These are phyloP conservation scores for Fusarium phyllophilum DNA, from an alignment of 2,329 filamentous ascomycete species.

Conservation along the genomic window DNA sequence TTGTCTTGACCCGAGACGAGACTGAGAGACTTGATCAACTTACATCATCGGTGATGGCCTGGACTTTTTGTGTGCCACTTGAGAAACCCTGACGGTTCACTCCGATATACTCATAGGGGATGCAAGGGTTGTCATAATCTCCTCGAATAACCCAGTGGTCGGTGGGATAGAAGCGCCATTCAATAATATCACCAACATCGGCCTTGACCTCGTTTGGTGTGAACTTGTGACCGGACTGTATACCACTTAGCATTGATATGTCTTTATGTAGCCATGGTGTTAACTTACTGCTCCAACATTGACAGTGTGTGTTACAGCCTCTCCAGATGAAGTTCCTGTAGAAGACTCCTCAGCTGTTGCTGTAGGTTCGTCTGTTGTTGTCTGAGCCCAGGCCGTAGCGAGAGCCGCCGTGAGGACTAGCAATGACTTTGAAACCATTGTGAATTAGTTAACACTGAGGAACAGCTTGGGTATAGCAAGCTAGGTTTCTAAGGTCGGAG, in stretches of 20 bases:
- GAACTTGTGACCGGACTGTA: conserved; percentile 47
- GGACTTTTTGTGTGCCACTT: conserved; percentile 59
- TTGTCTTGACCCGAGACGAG: neutral
- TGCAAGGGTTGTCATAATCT: conserved; percentile 68
- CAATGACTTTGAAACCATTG: conserved; percentile 36
- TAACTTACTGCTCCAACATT: conserved; percentile 41
- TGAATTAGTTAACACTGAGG: conserved; percentile 8
- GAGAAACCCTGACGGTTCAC: conserved; percentile 63
- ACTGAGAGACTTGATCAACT: conserved; percentile 28
- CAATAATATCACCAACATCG: conserved; percentile 60
- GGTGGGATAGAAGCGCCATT: conserved; percentile 70
- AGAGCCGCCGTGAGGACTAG: conserved; percentile 27
- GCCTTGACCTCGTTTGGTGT: conserved; percentile 46
- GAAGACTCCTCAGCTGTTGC: conserved; percentile 26
- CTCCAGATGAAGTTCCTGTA: conserved; percentile 30
- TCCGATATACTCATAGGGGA: conserved; percentile 67
- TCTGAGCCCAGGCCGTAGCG: conserved; percentile 30
- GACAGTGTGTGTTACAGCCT: conserved; percentile 39
- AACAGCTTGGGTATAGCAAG: conserved; percentile 22
- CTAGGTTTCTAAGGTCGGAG: conserved; percentile 1
- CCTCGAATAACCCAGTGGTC: conserved; percentile 73
- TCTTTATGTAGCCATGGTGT: neutral
- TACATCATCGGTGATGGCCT: conserved; percentile 58
- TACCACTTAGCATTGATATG: conserved; percentile 3
- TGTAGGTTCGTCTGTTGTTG: conserved; percentile 20